These are phyloP conservation scores for Acacia acuminata DNA, from an alignment of 306 rosid species.

Conservation along the genomic window DNA sequence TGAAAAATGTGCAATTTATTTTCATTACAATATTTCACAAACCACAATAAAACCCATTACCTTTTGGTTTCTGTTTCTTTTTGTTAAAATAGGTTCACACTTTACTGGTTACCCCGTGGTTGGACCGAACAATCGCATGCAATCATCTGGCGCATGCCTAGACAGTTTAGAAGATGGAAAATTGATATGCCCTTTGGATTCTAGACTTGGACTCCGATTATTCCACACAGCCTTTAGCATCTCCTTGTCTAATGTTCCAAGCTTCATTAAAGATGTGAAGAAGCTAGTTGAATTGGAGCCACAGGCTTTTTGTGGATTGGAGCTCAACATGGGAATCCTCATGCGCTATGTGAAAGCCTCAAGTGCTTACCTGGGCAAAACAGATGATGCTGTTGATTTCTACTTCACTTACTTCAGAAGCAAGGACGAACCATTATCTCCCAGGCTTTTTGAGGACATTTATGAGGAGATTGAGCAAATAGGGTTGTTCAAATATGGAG, in stretches of 20 bases:
- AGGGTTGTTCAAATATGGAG: constrained; percentile 70
- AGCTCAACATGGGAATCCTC: constrained; percentile 70
- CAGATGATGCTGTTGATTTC: constrained; percentile 63
- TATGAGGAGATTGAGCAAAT: constrained; percentile 82
- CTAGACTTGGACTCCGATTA: constrained; percentile 48
- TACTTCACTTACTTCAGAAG: constrained; percentile 75
- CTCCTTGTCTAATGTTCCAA: constrained; percentile 39
- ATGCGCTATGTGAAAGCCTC: constrained; percentile 79
- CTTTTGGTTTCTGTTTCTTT: not conserved
- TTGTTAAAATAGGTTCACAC: constrained; percentile 39
- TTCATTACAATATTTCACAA: too few relatives aligned
- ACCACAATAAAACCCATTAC: not conserved
- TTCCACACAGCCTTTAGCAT: constrained; percentile 68
- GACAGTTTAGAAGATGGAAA: constrained; percentile 29
- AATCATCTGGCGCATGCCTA: constrained; percentile 73
- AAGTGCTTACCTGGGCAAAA: constrained; percentile 68
- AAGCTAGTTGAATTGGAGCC: constrained; percentile 58
- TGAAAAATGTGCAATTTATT: too few relatives aligned
- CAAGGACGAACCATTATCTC: constrained; percentile 62
- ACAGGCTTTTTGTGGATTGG: constrained; percentile 65
- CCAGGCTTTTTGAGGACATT: constrained; percentile 72
- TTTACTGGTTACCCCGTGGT: constrained; percentile 76
- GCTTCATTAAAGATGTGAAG: constrained; percentile 66
- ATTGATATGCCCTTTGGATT: constrained; percentile 68
- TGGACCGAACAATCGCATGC: constrained; percentile 63